Base-by-base conservation (phyloP, 139 green algal genomes). In the Chlorella sp. region DNA sequence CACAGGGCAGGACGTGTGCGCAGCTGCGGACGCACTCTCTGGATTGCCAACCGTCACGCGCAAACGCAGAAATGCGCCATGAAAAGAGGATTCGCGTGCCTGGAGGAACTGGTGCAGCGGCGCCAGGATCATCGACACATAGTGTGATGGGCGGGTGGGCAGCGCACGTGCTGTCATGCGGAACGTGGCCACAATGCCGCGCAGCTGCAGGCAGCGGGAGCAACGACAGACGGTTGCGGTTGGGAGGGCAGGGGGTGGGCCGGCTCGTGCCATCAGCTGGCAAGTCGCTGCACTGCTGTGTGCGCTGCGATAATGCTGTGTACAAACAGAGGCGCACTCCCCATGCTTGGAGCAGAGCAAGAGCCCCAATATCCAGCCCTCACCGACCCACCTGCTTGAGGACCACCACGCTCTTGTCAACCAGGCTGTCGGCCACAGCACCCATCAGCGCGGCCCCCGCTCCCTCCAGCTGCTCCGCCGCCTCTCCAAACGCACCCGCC, bases 121-220 rank as follows among this genome's bases (percentile, higher is more conserved):
- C 38, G 85, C 57, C 75, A 97, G 87, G 2, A 96, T 72, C 57
- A 41, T 78, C 4, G 88, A 80, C 13, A 97, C 96, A 81, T 98
- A 99, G 80, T 96, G 95, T 16, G 88, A 94, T 68, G 96, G 92
- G 11, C 93, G 89, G 23, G 88, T 95, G 62, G 96, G 96, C 65
- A 90, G 86, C 2, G 92, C 93, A 85, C 96, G 95, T 41, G 90
- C 91, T 21, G 96, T 98, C 94, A 98, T 98, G 63, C 96, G 91
- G 91, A 98, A 99, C 1, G 94, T 97, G 4, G 96, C 94, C 5
- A 95, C 97, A 86, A 99, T 98, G 85, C 95, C 96, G 56, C 96
- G 93, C 69, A 99, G 88, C 90, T 99, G 96, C 84, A 91, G 90
- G 87, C 39, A 93, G 83, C 26, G 82, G 84, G 20, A 90, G 74